A percentile compares a stretch with the other conserved stretches of the same genome.
Conservation (phyloP, 169 alveolate genomes). For the Besnoitia besnoiti region DNA sequence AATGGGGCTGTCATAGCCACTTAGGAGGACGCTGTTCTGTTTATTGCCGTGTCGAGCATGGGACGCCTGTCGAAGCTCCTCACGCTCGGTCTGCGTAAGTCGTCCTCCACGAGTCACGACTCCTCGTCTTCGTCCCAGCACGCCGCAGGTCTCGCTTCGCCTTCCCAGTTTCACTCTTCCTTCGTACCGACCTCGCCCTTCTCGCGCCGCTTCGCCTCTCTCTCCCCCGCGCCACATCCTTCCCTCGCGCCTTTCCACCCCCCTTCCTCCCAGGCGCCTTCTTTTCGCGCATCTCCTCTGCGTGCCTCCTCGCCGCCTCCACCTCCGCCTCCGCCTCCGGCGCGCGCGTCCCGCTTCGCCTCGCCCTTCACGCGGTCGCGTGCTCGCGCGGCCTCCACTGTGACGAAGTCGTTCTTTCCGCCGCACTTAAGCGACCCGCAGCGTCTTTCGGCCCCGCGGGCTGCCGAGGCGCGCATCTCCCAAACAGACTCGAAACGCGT, state of each 20-base stretch:
- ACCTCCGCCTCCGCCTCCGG: neutral
- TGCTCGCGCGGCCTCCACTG: too few relatives aligned
- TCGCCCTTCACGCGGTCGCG: neutral
- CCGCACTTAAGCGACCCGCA: too few relatives aligned
- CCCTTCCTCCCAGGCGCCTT: neutral
- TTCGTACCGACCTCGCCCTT: neutral
- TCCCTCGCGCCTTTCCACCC: neutral
- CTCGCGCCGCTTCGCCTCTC: neutral
- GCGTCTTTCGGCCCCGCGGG: too few relatives aligned
- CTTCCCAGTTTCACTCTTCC: neutral
- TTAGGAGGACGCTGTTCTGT: neutral
- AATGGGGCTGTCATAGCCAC: neutral
- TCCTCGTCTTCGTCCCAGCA: neutral
- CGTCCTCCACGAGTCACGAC: too few relatives aligned
- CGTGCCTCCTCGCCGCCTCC: neutral
- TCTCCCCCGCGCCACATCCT: neutral
- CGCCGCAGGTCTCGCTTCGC: neutral
- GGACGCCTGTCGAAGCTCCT: slow-evolving; percentile 7
- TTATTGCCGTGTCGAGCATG: neutral
- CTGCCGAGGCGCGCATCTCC: too few relatives aligned
- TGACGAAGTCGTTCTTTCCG: too few relatives aligned
- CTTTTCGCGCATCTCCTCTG: neutral
- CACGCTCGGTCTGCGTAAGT: neutral
- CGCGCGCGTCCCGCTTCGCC: neutral
- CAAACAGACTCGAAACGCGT: neutral